Conservation (phyloP, 1,284 basidiomycete species). For the Chalciporus piperatoides region DNA sequence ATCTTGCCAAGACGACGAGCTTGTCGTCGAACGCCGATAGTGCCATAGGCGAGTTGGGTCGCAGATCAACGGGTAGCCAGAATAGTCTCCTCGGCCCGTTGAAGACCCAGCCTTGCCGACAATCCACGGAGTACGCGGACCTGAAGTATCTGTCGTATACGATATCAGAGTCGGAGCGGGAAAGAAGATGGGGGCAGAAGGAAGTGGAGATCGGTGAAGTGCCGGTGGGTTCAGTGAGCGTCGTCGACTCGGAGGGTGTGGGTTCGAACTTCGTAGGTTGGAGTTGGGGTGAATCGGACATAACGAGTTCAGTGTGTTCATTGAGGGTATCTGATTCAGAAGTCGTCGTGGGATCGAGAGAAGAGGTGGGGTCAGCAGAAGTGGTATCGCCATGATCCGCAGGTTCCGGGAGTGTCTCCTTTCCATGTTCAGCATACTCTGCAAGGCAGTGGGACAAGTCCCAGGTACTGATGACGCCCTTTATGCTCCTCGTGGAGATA, state of each 20-base stretch:
- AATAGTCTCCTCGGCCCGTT: conserved; percentile 18
- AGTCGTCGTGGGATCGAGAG: not conserved
- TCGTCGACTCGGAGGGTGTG: not conserved
- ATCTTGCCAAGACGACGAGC: conserved; percentile 11
- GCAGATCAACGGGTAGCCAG: conserved; percentile 18
- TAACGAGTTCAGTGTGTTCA: not conserved
- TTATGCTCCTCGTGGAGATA: conserved; percentile 16
- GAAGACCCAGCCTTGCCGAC: conserved; percentile 17
- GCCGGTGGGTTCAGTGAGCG: not conserved
- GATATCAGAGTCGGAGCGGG: conserved; percentile 14
- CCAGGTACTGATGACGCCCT: conserved; percentile 21
- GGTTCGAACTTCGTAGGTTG: not conserved
- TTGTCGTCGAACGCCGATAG: conserved; percentile 9
- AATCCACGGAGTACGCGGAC: conserved; percentile 16
- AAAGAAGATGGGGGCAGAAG: conserved; percentile 16
- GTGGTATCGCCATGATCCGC: not conserved
- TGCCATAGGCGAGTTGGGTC: conserved; percentile 12
- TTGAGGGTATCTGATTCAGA: not conserved
- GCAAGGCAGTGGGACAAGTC: conserved; percentile 17
- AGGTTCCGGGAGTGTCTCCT: not conserved
- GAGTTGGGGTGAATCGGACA: not conserved
- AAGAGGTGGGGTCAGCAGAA: no score
- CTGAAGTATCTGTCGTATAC: conserved; percentile 22
- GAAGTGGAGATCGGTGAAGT: not conserved
- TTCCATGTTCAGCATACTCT: conserved; percentile 6